Conservation (phyloP, 2,329 filamentous ascomycete species). For the Diaporthe batatas region DNA sequence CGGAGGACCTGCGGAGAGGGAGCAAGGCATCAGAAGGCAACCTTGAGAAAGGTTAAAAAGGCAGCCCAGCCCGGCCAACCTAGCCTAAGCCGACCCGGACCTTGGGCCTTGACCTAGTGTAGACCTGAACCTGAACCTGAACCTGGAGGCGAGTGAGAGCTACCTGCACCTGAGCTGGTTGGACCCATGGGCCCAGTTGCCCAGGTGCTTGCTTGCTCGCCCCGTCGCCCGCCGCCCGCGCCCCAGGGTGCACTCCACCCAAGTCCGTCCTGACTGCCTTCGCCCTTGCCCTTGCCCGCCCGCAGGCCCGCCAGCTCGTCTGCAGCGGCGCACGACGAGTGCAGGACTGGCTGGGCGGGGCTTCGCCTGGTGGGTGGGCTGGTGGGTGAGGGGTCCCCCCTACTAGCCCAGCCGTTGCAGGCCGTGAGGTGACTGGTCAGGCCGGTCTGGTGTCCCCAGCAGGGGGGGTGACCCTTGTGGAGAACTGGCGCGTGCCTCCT, state of each 20-base stretch:
- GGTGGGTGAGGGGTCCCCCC: slow-evolving; percentile 31
- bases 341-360: slow-evolving; percentile 31
- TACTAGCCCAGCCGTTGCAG: slow-evolving; percentile 37
- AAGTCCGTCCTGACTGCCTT: not conserved
- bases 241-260: not conserved
- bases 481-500: slow-evolving; percentile 35
- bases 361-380: slow-evolving; percentile 20
- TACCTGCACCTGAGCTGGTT: not conserved
- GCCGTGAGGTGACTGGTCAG: slow-evolving; percentile 27
- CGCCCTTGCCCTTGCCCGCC: not conserved
- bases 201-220: slow-evolving; percentile 25
- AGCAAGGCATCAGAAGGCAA: slow-evolving; percentile 25
- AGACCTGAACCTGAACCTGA: not conserved
- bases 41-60: slow-evolving; percentile 31
- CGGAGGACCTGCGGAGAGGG: slow-evolving; percentile 30
- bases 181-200: not conserved
- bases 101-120: slow-evolving; percentile 18
- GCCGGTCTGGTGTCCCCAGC: slow-evolving; percentile 8
- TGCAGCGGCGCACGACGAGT: slow-evolving; percentile 16
- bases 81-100: slow-evolving; percentile 8
- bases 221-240: not conserved
- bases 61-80: not conserved
- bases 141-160: not conserved
- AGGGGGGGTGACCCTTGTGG: slow-evolving; percentile 27
- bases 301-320: slow-evolving; percentile 1